phyloP scores from a whole-genome alignment of 75 land plant genomes.

The Chamaecyparis obtusa region DNA sequence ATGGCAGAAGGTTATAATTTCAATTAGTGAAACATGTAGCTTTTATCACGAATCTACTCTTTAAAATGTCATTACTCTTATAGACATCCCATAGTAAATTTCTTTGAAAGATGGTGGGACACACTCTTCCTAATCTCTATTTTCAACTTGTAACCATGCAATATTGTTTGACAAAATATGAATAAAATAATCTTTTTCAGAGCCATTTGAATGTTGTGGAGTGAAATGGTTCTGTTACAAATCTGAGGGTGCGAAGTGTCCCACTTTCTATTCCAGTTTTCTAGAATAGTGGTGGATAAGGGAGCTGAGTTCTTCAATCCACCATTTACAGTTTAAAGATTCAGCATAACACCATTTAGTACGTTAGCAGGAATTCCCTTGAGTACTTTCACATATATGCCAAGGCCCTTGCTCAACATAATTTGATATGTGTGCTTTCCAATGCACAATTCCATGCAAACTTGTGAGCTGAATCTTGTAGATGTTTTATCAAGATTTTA shows the following conservation, averaged over 20 bases:
- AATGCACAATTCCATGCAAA: not conserved
- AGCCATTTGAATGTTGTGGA: not conserved
- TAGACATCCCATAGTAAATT: not conserved
- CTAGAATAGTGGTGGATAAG: not conserved
- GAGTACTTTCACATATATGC: not conserved
- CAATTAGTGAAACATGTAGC: not conserved
- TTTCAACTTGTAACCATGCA: not conserved
- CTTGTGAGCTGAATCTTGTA: not conserved
- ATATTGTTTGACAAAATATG: not conserved
- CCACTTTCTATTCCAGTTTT: not conserved
- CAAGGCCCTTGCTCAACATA: not conserved
- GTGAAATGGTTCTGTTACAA: not conserved
- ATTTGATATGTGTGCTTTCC: not conserved
- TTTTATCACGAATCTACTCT: not conserved
- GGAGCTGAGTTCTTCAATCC: not conserved
- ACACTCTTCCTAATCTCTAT: not conserved
- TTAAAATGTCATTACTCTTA: not conserved
- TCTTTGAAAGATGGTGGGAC: not conserved
- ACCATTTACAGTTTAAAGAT: not conserved
- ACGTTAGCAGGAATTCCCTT: too few species aligned
- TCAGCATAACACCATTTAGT: not conserved
- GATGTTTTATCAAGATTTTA: not conserved
- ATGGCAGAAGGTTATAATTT: not conserved
- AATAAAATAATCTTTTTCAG: not conserved
- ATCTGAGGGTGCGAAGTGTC: not conserved